These are phyloP conservation scores for Lactifluus piperatus DNA, from an alignment of 768 basidiomycete genomes.

Conservation along the genomic window DNA sequence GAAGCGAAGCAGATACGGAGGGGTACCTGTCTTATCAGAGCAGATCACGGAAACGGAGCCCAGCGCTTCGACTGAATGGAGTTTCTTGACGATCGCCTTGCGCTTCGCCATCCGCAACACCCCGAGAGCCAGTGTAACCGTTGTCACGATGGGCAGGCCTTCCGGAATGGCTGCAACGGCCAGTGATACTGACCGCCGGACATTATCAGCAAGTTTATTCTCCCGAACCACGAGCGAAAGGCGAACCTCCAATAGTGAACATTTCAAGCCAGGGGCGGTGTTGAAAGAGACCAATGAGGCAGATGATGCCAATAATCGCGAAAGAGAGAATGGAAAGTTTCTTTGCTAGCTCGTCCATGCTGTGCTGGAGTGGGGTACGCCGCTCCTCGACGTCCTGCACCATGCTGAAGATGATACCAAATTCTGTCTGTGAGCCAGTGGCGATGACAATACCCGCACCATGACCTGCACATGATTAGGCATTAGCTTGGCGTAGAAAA, in stretches of 20 bases:
- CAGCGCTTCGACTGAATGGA: constrained; percentile 90
- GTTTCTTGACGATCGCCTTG: constrained; percentile 94
- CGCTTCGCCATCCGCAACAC: constrained; percentile 90
- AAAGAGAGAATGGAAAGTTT: constrained; percentile 87
- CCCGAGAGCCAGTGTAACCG: constrained; percentile 91
- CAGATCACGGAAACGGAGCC: constrained; percentile 97
- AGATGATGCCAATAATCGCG: constrained; percentile 89
- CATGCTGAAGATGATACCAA: constrained; percentile 95
- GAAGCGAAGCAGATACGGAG: background rate
- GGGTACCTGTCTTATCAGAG: constrained; percentile 87
- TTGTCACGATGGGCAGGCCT: constrained; percentile 93
- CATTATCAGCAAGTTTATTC: constrained; percentile 7
- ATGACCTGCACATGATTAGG: constrained; percentile 39
- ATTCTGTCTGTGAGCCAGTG: constrained; percentile 80
- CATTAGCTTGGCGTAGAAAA: background rate
- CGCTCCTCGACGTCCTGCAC: constrained; percentile 95
- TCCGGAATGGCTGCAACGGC: constrained; percentile 99
- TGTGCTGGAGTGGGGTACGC: constrained; percentile 84
- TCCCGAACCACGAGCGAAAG: background rate
- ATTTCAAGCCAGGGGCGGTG: constrained; percentile 88
- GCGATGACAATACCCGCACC: constrained; percentile 85
- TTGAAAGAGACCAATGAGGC: constrained; percentile 82
- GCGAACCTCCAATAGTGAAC: constrained; percentile 96
- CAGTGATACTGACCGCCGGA: constrained; percentile 62
- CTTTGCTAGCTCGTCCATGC: constrained; percentile 95